These are phyloP conservation scores for Tubosaeta sp. DNA, from an alignment of 768 basidiomycete species.

Conservation along the genomic window DNA sequence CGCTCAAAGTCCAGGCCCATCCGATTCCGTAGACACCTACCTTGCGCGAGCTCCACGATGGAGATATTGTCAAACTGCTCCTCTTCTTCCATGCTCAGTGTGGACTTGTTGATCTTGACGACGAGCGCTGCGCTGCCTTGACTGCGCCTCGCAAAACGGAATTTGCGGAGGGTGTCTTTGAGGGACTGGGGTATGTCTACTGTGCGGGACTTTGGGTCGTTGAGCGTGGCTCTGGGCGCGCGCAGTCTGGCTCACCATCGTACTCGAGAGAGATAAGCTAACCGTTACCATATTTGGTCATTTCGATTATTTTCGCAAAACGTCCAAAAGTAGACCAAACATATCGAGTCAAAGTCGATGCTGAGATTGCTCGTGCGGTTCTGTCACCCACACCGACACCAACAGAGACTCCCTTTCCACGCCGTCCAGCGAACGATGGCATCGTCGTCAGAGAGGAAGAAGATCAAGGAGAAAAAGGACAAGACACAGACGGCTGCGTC, in stretches of 20 bases:
- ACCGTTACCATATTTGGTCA: background rate
- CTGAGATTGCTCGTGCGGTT: conserved; percentile 33
- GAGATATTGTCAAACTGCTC: conserved; percentile 73
- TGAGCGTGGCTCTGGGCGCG: too few relatives aligned
- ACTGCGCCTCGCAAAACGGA: conserved; percentile 65
- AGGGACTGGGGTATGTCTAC: conserved; percentile 83
- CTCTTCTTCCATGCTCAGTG: conserved; percentile 78
- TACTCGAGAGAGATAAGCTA: too few relatives aligned
- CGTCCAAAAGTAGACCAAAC: conserved; percentile 23
- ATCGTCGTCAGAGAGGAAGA: conserved; percentile 38
- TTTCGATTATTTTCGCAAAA: conserved; percentile 4
- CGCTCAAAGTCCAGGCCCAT: background rate
- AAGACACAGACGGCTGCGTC: conserved; percentile 32
- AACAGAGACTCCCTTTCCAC: conserved; percentile 3
- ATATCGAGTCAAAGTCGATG: conserved; percentile 29
- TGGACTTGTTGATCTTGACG: conserved; percentile 86
- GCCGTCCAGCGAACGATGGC: conserved; percentile 41
- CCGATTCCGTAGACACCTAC: conserved; percentile 35
- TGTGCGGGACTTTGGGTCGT: conserved; percentile 36
- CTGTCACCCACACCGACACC: conserved; percentile 23
- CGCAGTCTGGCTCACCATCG: too few relatives aligned
- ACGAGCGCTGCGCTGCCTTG: conserved; percentile 72
- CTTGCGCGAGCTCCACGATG: conserved; percentile 85
- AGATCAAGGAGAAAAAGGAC: conserved; percentile 45
- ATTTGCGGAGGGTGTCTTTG: conserved; percentile 79